Evolutionary conservation across 2,329 filamentous ascomycete species (phyloP), one percentile per base, ranked within the genome.

Genomic region (Nemania sp.): DNA sequence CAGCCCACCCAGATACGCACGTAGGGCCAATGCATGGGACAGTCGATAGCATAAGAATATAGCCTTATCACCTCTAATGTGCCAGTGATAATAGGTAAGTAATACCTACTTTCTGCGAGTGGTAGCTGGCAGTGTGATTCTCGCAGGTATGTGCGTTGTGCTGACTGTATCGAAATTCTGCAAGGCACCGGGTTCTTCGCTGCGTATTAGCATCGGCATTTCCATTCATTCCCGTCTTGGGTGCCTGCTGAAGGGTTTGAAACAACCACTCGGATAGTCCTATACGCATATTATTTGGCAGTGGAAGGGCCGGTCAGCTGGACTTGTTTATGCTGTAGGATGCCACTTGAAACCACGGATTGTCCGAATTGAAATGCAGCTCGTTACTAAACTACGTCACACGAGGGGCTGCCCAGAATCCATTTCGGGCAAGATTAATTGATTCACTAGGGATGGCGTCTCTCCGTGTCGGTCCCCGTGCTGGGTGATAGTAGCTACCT

Each of bases 321-420:
- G 28, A 42, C 30, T 36, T 28, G 14, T 39, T 26, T 23, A 26
- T 20, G 9, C 43, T 19, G 26, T 46, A 26, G 49, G 48, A 52
- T 56, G 43, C 37, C 49, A 56, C 49, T 52, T 52, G 53, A 56
- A 56, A 56, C 53, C 20, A 20, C 37, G 43, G 43, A 52, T 52
- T 42, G 37, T 33, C 47, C 41, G 22, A 51, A 24, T 40, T 28
- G 22, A 8, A 47, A 43, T 52, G 37, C 34, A 48, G 39, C 17
- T 37, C 33, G 31, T 19, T 24, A 19, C 22, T 28, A 26, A 48
- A 33, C 19, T 47, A 56, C 49, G 49, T 56, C 53, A 52, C 53
- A 52, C 37, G 53, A 47, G 48, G 52, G 43, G 36, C 31, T 45
- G 37, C n/a, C n/a, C n/a, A 14, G 26, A 48, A 34, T 52, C 53